Percentiles rank a stretch among this genome's conserved stretches.
Conservation (phyloP, 352 stramenopile species). For the Thalassiosira livingstoniorum region DNA sequence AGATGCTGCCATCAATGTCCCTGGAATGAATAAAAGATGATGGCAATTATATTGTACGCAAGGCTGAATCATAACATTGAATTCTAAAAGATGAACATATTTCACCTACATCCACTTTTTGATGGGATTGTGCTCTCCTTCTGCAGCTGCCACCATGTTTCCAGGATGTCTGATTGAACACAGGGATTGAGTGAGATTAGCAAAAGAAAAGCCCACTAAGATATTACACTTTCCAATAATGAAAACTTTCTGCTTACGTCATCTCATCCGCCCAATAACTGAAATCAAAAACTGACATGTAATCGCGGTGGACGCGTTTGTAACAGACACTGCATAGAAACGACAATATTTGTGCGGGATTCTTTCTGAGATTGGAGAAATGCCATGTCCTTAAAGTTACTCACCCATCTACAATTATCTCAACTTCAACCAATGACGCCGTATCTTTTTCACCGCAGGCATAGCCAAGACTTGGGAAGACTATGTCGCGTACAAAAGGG, state of each 20-base stretch:
- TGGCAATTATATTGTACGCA: too few relatives aligned
- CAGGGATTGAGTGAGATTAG: too few relatives aligned
- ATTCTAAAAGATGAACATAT: too few relatives aligned
- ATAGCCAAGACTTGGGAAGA: slow-evolving; percentile 51
- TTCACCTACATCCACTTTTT: slow-evolving; percentile 73
- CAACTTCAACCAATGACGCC: slow-evolving; percentile 29
- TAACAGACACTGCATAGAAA: slow-evolving; percentile 60
- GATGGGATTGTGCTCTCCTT: slow-evolving; percentile 55
- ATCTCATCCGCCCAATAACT: slow-evolving; percentile 67
- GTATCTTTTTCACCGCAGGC: slow-evolving; percentile 32
- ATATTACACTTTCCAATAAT: too few relatives aligned
- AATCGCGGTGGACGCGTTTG: slow-evolving; percentile 65
- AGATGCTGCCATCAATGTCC: slow-evolving; percentile 50
- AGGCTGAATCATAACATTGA: too few relatives aligned
- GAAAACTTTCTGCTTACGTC: too few relatives aligned
- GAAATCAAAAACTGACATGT: slow-evolving; percentile 71
- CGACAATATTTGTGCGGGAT: too few relatives aligned
- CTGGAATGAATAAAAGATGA: too few relatives aligned
- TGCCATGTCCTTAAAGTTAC: too few relatives aligned
- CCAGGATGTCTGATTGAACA: too few relatives aligned
- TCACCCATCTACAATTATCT: slow-evolving; percentile 60
- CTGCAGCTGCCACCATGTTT: slow-evolving; percentile 63
- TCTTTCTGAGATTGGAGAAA: too few relatives aligned
- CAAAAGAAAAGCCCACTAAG: too few relatives aligned
- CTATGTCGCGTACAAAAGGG: slow-evolving; percentile 59